Percentiles rank a stretch among this genome's conserved stretches.
Conservation (phyloP, 257 asterid genomes). For the Paulownia fortunei region DNA sequence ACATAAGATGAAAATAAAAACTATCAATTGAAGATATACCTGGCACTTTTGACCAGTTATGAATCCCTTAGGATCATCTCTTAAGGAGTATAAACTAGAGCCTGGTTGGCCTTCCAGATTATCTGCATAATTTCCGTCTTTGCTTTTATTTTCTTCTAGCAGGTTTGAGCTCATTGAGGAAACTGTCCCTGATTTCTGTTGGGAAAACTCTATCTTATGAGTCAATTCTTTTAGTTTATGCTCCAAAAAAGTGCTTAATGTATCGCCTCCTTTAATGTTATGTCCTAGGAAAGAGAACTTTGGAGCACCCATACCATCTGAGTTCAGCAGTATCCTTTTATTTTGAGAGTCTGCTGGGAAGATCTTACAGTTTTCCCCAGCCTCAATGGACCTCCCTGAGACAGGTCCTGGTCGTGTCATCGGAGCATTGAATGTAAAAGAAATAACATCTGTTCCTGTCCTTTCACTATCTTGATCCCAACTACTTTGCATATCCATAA, state of each 20-base stretch:
- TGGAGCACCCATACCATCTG: conserved; percentile 43
- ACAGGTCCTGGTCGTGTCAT: conserved; percentile 54
- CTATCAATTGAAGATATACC: conserved; percentile 40
- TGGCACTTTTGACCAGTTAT: conserved; percentile 36
- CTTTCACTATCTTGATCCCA: conserved; percentile 56
- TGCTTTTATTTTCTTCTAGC: conserved; percentile 35
- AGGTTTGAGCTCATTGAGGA: conserved; percentile 40
- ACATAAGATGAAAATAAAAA: no score
- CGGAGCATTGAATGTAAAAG: conserved; percentile 91
- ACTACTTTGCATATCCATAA: conserved; percentile 40
- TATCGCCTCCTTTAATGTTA: conserved; percentile 63
- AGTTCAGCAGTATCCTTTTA: conserved; percentile 45
- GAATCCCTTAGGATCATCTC: conserved; percentile 39
- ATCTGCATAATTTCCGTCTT: conserved; percentile 42
- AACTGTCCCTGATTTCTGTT: conserved; percentile 37
- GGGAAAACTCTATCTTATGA: conserved; percentile 61
- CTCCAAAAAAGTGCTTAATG: conserved; percentile 77
- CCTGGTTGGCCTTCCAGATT: conserved; percentile 31
- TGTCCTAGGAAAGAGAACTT: conserved; percentile 44
- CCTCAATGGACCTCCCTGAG: conserved; percentile 43
- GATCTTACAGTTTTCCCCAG: conserved; percentile 42
- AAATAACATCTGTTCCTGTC: conserved; percentile 67
- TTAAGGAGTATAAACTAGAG: conserved; percentile 37
- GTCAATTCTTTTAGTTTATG: conserved; percentile 76
- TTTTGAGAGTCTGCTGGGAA: conserved; percentile 46